Evolutionary conservation across 805 yeast species (phyloP).

Genomic region (Komagataella pseudopastoris): DNA sequence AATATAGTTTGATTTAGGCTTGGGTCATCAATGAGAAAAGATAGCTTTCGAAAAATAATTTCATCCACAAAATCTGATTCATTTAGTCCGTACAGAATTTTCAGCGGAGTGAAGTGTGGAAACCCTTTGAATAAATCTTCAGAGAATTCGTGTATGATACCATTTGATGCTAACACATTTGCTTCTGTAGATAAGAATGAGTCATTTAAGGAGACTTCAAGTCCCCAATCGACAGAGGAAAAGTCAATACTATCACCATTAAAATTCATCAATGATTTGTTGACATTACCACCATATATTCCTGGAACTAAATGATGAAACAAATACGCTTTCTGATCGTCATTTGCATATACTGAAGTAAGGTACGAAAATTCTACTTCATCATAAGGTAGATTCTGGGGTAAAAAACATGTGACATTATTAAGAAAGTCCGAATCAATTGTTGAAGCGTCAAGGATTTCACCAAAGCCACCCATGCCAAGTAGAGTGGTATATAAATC

Average conservation of each 20-base stretch:
- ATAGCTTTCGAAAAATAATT: constrained; percentile 43
- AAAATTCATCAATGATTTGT: constrained; percentile 4
- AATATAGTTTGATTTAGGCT: constrained; percentile 47
- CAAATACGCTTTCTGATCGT: constrained; percentile 14
- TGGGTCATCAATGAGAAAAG: constrained; percentile 40
- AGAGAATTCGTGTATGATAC: constrained; percentile 35
- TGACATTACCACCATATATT: constrained; percentile 28
- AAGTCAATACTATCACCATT: background rate
- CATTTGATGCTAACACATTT: constrained; percentile 31
- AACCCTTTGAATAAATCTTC: constrained; percentile 13
- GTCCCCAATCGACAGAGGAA: background rate
- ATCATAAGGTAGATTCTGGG: constrained; percentile 28
- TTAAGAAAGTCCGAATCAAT: constrained; percentile 4
- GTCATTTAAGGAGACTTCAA: background rate
- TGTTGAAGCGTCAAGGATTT: background rate
- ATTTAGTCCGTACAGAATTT: constrained; percentile 43
- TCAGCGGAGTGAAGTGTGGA: constrained; percentile 35
- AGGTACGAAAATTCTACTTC: constrained; percentile 34
- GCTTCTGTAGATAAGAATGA: constrained; percentile 7
- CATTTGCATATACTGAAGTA: constrained; percentile 13
- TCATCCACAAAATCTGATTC: constrained; percentile 60
- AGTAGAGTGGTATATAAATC: constrained; percentile 3
- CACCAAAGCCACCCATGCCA: background rate
- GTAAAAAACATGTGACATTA: constrained; percentile 31
- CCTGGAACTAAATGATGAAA: constrained; percentile 25